Percentiles rank a stretch among this genome's conserved stretches.
Conservation (phyloP, 2,329 filamentous ascomycete species). For the Microdochium bolleyi region DNA sequence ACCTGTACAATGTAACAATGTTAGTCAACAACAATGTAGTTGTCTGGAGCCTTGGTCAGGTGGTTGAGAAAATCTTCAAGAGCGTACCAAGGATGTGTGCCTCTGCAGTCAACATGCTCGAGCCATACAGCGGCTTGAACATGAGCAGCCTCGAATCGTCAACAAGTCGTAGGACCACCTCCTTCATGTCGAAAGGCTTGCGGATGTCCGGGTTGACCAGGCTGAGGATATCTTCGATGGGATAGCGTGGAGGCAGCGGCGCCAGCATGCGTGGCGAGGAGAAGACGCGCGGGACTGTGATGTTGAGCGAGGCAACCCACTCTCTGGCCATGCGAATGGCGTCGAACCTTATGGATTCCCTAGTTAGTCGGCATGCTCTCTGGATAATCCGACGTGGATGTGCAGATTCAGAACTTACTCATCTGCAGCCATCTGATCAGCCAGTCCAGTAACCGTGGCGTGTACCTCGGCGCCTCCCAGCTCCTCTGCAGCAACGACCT, state of each 20-base stretch:
- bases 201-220: conserved; percentile 27
- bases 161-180: conserved; percentile 30
- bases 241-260: conserved; percentile 14
- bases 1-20: conserved; percentile 16
- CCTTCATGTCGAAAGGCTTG: conserved; percentile 18
- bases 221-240: conserved; percentile 25
- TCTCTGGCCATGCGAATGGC: conserved; percentile 22
- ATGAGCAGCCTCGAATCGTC: conserved; percentile 27
- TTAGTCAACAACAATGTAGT: not conserved
- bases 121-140: conserved; percentile 32
- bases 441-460: conserved; percentile 28
- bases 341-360: conserved; percentile 20
- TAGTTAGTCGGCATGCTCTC: too few relatives aligned
- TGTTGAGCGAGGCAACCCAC: conserved; percentile 19
- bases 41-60: too few relatives aligned
- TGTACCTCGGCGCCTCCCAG: conserved; percentile 33
- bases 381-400: too few relatives aligned
- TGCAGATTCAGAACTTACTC: conserved; percentile 16
- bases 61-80: too few relatives aligned
- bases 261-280: too few relatives aligned
- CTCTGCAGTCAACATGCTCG: conserved; percentile 26
- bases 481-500: conserved; percentile 29
- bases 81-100: conserved; percentile 21
- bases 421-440: conserved; percentile 32
- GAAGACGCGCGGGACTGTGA: conserved; percentile 10